Base-by-base conservation (phyloP, 352 stramenopile genomes). In the Phytopythium mirpurense region DNA sequence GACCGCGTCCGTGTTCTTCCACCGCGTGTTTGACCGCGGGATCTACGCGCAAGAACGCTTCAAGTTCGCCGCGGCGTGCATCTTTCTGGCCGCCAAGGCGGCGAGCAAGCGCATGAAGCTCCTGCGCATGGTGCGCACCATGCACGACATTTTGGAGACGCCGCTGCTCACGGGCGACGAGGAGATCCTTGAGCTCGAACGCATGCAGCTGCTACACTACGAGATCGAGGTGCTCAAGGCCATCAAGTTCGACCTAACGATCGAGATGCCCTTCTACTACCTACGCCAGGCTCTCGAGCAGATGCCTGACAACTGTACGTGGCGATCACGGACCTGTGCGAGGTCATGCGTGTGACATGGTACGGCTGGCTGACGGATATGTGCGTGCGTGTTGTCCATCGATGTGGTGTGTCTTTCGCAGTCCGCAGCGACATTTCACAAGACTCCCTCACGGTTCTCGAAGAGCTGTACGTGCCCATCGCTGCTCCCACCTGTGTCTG, bases 21-120 rank as follows among this genome's bases (percentile, higher is more conserved):
- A 94, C 54, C 74, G 72, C 32, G 67, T 94, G 19, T 92, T 90
- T 44, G 80, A 94, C 31, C 68, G 79, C 14, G 83, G 83, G 14
- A 91, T 94, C 37, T 94, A 89, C 56, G 75, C 77, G 4, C 62
- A 72, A 32, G 83, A 94, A 54, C 58, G 83, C 11, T 94, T 78
- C 63, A 94, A 94, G 55, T 83, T 92, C 34, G 83, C 83, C 1
- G 83, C 83, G 4, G 83, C 83, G 2, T 90, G 79, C 44, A 78
- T 94, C 24, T 94, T 94, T 44, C 60, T 94, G 2, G 68, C 83
- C 2, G 83, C 83, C 1, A 94, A 94, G 56, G 83, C 83, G 0
- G 78, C 83, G 14, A 92, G 81, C 60, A 91, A 94, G 59, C 83
- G 83, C 14, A 94, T 94, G 83, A 90, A 90, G 62, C 60, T 94